Percentiles rank a stretch among this genome's conserved stretches.
Conservation (phyloP, 2,329 filamentous ascomycete species). For the Pezizomycotina sp. region DNA sequence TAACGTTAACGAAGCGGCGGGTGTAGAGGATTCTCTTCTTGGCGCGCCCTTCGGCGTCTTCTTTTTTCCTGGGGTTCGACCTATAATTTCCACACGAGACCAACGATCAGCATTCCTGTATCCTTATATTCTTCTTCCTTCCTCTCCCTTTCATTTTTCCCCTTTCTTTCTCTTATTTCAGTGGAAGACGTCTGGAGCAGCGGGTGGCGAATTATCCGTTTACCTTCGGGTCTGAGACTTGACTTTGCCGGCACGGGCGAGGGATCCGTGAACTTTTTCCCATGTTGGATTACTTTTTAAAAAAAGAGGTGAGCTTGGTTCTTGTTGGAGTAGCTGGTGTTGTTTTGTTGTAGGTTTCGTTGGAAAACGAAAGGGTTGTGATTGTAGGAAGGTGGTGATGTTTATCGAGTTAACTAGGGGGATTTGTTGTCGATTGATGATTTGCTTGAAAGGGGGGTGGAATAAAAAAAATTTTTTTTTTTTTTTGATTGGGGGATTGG, state of each 20-base stretch:
- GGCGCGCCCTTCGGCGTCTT: slow-evolving; percentile 95
- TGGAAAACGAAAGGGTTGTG: too few relatives aligned
- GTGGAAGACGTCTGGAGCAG: neutral
- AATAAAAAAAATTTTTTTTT: too few relatives aligned
- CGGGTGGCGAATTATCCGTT: slow-evolving; percentile 1
- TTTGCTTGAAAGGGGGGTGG: too few relatives aligned
- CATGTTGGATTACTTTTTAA: too few relatives aligned
- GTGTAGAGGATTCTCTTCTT: slow-evolving; percentile 89
- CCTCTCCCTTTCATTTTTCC: slow-evolving; percentile 1
- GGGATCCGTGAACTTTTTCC: slow-evolving; percentile 88
- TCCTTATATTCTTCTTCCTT: slow-evolving; percentile 4
- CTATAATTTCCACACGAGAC: slow-evolving; percentile 33
- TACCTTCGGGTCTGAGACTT: slow-evolving; percentile 93
- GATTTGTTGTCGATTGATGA: too few relatives aligned
- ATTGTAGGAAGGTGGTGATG: too few relatives aligned
- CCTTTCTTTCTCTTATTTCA: neutral
- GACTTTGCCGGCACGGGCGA: slow-evolving; percentile 94
- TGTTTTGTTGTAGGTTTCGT: too few relatives aligned
- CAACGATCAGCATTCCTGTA: slow-evolving; percentile 18
- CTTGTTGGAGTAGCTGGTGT: too few relatives aligned
- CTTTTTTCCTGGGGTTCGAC: slow-evolving; percentile 85
- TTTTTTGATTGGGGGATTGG: too few relatives aligned
- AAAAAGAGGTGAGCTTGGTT: too few relatives aligned
- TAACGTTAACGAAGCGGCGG: slow-evolving; percentile 95
- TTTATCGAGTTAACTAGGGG: too few relatives aligned